Base-by-base conservation (phyloP, 1,284 basidiomycete species). In the Rugosomyces carneus region DNA sequence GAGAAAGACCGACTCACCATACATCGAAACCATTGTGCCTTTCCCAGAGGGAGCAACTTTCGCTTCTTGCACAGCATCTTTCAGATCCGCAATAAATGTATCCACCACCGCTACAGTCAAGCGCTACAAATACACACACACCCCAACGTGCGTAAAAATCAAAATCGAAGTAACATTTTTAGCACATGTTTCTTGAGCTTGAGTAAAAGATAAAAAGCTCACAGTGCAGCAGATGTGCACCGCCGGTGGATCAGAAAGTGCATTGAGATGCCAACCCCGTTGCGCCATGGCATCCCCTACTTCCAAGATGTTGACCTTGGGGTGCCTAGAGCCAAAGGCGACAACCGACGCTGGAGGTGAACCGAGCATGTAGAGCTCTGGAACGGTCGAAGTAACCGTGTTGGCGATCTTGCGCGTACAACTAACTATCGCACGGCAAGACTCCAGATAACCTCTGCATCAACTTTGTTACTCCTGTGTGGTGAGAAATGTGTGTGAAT, bases 151-250 rank as follows among this genome's bases (percentile, higher is more conserved):
- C n/a, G 53, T 26, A 10, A 26, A 26, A 26, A 13, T 23, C 7
- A 42, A 34, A 31, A 6, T 19, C 27, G 29, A 19, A 7, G 16
- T 32, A 7, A 21, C 26, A 39, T 31, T 5, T 43, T 42, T 38
- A 43, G 37, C 26, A 44, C 15, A 7, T 10, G 20, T n/a, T 10
- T 11, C 13, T 24, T 19, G 9, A 10, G 19, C 3, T 29, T 16
- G 5, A 21, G 43, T 32, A 39, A 42, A 19, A 2, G 27, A 18
- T 5, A 7, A 49, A 37, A 44, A 13, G 69, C 86, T 58, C 58
- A 93, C 89, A 51, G 95, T 99, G 62, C 88, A 89, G 21, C 94
- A 94, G 56, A 99, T 91, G 66, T 99, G 96, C 37, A 98, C 74
- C 9, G 84, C 94, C 5, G 89, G 73, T 1, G 92, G 90, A 23